Conservation (phyloP, 768 basidiomycete species). For the Xanthoconium purpureum region DNA sequence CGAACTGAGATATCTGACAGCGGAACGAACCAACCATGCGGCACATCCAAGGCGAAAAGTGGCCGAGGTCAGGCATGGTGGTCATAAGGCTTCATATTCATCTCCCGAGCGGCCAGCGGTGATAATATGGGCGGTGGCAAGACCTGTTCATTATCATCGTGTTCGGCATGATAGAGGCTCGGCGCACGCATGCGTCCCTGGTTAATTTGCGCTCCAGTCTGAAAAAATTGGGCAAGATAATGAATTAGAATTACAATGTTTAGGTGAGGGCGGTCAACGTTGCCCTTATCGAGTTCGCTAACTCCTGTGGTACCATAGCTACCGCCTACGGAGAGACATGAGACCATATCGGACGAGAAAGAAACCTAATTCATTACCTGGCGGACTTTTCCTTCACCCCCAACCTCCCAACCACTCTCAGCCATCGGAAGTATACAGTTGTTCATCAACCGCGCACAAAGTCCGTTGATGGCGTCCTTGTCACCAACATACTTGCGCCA, state of each 20-base stretch:
- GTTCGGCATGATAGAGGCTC: conserved; percentile 19
- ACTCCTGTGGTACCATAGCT: conserved; percentile 22
- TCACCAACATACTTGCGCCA: conserved; percentile 77
- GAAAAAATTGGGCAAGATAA: background rate
- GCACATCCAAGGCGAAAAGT: background rate
- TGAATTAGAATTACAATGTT: conserved; percentile 16
- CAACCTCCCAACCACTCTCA: conserved; percentile 82
- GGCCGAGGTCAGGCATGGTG: conserved; percentile 26
- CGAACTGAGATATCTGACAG: conserved; percentile 44
- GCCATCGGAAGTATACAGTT: conserved; percentile 63
- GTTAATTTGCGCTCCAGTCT: background rate
- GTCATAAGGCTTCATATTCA: conserved; percentile 59
- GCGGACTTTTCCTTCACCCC: conserved; percentile 62
- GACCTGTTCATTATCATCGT: conserved; percentile 39
- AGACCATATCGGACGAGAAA: conserved; percentile 2
- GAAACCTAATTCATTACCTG: conserved; percentile 44
- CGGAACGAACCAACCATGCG: conserved; percentile 62
- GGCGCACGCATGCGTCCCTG: conserved; percentile 8
- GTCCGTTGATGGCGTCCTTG: conserved; percentile 49
- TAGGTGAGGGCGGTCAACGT: conserved; percentile 9
- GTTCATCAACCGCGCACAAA: conserved; percentile 56
- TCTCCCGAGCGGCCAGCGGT: conserved; percentile 39
- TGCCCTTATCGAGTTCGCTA: conserved; percentile 23
- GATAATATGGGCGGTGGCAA: conserved; percentile 36
- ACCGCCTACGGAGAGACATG: conserved; percentile 19